These are phyloP conservation scores for Licmophora abbreviata DNA, from an alignment of 108 stramenopile genomes.

Conservation along the genomic window DNA sequence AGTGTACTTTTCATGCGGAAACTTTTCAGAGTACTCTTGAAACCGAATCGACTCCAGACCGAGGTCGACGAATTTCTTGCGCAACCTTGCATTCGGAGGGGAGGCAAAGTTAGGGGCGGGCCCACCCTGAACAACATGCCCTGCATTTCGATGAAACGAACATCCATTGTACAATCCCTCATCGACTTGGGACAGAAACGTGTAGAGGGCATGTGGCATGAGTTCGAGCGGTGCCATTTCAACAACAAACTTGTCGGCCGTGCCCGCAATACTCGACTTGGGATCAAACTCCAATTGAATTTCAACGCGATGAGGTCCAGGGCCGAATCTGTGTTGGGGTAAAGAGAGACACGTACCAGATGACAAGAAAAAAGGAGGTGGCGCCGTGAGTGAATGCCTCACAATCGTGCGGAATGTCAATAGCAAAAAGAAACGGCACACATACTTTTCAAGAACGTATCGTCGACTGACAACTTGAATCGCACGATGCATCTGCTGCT, in stretches of 20 bases:
- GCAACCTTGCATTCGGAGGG: constrained; percentile 9
- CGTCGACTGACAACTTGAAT: no score
- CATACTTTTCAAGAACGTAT: no score
- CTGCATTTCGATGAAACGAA: constrained; percentile 65
- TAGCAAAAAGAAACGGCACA: no score
- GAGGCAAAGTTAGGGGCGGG: constrained; percentile 36
- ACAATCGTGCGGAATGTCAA: no score
- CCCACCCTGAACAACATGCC: constrained; percentile 74
- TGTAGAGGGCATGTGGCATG: constrained; percentile 75
- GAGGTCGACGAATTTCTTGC: background rate
- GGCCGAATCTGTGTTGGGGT: constrained; percentile 80
- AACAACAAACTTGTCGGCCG: constrained; percentile 27
- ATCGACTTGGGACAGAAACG: constrained; percentile 78
- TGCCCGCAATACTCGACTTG: constrained; percentile 11
- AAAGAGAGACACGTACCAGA: no score
- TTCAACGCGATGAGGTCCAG: constrained; percentile 62
- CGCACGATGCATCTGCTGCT: no score
- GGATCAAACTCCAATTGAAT: constrained; percentile 47
- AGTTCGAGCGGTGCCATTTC: constrained; percentile 64
- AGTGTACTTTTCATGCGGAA: constrained; percentile 68
- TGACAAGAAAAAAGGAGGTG: no score
- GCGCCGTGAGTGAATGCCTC: no score
- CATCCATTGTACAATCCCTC: constrained; percentile 60
- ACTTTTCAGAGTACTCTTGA: constrained; percentile 76
- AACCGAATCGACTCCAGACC: constrained; percentile 34